Evolutionary conservation across 2,329 filamentous ascomycete species (phyloP), one percentile per base, ranked within the genome.

Genomic region (Xylaria sp.): DNA sequence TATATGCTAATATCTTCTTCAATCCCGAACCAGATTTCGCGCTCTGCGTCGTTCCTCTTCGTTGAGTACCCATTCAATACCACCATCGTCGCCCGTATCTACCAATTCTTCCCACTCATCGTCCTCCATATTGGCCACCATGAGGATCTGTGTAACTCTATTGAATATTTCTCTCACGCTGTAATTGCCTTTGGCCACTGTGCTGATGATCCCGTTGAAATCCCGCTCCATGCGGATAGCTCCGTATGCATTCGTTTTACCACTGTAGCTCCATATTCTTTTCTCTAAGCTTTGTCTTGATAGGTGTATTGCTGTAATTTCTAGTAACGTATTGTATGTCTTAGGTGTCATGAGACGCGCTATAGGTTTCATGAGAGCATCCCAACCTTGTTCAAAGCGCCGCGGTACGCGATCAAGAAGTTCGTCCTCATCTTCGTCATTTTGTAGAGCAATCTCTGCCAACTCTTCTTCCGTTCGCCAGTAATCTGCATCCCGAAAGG

Each of bases 401-500:
- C 90, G 87, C 5, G 90, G 87, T 18, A 97, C 94, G 51, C 91
- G 83, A 69, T 94, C 91, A n/a, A 87, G 79, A 2, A 86, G 75
- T 69, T 83, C 83, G 60, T 84, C 85, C 74, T 88, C 86, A 31
- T 85, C 82, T 67, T 87, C 84, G 25, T 87, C 86, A 66, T 85
- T 84, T 67, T 86, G 83, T 54, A 83, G 82, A 8, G 86, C 86
- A 7, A 86, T 79, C 31, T 90, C 88, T 10, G 82, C 82, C 13
- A 90, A 79, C 62, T 91, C 89, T 51, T 90, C 86, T 69, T 90
- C 87, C 0, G 85, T 86, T 3, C 93, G 84, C 9, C 89, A 86
- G 81, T 99, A 99, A 80, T 98, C 94, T 25, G 93, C 89, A 76
- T 98, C 95, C 52, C 94, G 91, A 85, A 98, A 98, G 0, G 94